phyloP scores from a whole-genome alignment of 2,329 filamentous ascomycete species.

The Plenodomus biglobosus region DNA sequence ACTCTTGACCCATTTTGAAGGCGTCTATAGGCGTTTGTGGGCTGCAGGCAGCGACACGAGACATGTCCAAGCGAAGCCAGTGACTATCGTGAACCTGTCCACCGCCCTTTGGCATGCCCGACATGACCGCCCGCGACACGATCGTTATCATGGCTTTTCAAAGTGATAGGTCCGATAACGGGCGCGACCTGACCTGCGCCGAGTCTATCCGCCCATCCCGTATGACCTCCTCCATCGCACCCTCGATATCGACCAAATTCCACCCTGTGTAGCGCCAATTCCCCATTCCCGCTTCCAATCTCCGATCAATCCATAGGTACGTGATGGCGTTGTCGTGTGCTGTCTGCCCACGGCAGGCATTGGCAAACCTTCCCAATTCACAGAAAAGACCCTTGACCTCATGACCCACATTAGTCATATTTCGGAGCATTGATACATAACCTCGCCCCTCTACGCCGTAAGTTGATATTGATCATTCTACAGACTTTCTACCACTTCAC shows the following conservation, averaged over 20 bases:
- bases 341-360: background rate
- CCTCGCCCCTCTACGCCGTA: slow-evolving; percentile 12
- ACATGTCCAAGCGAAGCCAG: slow-evolving; percentile 12
- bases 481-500: slow-evolving; percentile 6
- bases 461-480: slow-evolving; percentile 10
- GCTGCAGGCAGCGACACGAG: slow-evolving; percentile 1
- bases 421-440: slow-evolving; percentile 24
- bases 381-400: slow-evolving; percentile 6
- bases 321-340: slow-evolving; percentile 5
- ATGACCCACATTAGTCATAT: slow-evolving; percentile 40
- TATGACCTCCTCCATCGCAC: slow-evolving; percentile 3
- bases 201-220: slow-evolving; percentile 18
- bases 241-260: slow-evolving; percentile 1
- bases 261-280: slow-evolving; percentile 2
- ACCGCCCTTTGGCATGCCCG: slow-evolving; percentile 14
- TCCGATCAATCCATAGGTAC: slow-evolving; percentile 10
- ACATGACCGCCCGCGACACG: slow-evolving; percentile 12
- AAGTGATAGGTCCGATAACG: slow-evolving; percentile 34
- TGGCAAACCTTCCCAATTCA: slow-evolving; percentile 21
- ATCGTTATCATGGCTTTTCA: slow-evolving; percentile 38
- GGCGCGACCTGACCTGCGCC: slow-evolving; percentile 13
- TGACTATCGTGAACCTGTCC: slow-evolving; percentile 13
- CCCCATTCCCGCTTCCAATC: slow-evolving; percentile 3
- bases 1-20: background rate
- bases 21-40: slow-evolving; percentile 1